These are phyloP conservation scores for Termitomyces titanicus DNA, from an alignment of 768 basidiomycete species.

Conservation along the genomic window DNA sequence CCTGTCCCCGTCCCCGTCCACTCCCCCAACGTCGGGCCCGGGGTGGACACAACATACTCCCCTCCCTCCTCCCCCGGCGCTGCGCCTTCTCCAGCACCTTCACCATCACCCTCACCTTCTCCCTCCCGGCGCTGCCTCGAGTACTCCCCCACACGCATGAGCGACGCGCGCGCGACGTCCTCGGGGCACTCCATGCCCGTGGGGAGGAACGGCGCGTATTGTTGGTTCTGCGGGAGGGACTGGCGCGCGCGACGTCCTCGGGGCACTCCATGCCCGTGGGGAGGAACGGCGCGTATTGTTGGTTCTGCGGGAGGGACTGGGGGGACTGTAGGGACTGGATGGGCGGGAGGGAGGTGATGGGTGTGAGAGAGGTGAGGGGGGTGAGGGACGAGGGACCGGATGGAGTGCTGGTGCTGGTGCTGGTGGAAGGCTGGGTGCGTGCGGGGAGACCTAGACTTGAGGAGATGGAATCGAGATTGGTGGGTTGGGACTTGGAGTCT, in stretches of 20 bases:
- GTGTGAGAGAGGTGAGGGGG: background rate
- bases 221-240: slow-evolving; percentile 11
- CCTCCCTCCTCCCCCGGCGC: slow-evolving; percentile 5
- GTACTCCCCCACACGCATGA: slow-evolving; percentile 78
- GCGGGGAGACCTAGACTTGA: background rate
- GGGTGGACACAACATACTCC: slow-evolving; percentile 22
- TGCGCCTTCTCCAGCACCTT: too few species aligned
- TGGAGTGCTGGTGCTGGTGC: background rate
- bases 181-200: slow-evolving; percentile 32
- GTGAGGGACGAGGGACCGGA: background rate
- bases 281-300: slow-evolving; percentile 41
- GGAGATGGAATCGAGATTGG: background rate
- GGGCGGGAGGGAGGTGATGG: background rate
- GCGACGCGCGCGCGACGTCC: slow-evolving; percentile 60
- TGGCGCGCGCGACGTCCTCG: background rate
- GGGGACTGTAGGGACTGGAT: too few species aligned
- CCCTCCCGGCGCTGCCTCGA: slow-evolving; percentile 52
- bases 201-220: slow-evolving; percentile 47
- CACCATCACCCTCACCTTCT: too few species aligned
- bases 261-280: slow-evolving; percentile 36
- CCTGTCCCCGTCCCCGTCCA: background rate
- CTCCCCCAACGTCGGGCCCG: background rate
- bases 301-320: slow-evolving; percentile 11
- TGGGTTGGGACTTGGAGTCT: background rate
- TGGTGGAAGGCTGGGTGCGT: background rate